Evolutionary conservation across 2,329 filamentous ascomycete genomes (phyloP), one percentile per base, ranked within the genome.

Genomic region (Sporothrix phasma): DNA sequence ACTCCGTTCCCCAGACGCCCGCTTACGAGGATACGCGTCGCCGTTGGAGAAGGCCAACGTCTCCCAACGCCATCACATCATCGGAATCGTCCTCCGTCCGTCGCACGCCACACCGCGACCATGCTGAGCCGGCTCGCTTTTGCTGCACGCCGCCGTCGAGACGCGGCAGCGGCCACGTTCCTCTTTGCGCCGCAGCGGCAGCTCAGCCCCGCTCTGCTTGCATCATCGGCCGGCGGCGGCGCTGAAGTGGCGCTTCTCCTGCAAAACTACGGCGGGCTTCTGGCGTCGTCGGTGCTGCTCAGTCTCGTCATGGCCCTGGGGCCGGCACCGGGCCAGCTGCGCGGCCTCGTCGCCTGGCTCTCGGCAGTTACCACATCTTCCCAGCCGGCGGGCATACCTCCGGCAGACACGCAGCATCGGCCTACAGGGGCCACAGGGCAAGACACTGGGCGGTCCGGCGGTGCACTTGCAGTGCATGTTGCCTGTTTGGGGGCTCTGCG

Each of bases 341-440:
- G 70, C 3, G 72, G 74, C 7, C 66, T 75, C 22, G 67, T 78
- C 1, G 75, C 77, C 67, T 74, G 0, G 75, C 77, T 0, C 71
- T 83, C 65, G 79, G 76, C 0, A 75, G 76, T 24, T 83, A 81
- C 71, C 81, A 83, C 64, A 46, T 77, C 1, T 82, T 73, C 81
- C 81, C 2, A 76, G 74, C 34, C 72, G 76, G 56, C 73, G 81
- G 39, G 81, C 81, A 0, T 72, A 70, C 11, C 66, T 69, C 17
- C 73, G 76, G 45, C 71, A 79, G 13, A 66, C 67, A 31, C 47
- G 61, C n/a, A 67, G 67, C 11, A 65, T 67, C 22, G 68, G 66
- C 31, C 64, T 63, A 22, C 63, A 61, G 15, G 61, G 63, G 0
- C 64, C 65, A 13, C 69, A 69, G 17, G 62, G 63, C 3, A 69